Percentiles rank a stretch among this genome's conserved stretches.
Evolutionary conservation across 495 filamentous ascomycete genomes (phyloP).

Genomic region (Bryoglossum gracile): DNA sequence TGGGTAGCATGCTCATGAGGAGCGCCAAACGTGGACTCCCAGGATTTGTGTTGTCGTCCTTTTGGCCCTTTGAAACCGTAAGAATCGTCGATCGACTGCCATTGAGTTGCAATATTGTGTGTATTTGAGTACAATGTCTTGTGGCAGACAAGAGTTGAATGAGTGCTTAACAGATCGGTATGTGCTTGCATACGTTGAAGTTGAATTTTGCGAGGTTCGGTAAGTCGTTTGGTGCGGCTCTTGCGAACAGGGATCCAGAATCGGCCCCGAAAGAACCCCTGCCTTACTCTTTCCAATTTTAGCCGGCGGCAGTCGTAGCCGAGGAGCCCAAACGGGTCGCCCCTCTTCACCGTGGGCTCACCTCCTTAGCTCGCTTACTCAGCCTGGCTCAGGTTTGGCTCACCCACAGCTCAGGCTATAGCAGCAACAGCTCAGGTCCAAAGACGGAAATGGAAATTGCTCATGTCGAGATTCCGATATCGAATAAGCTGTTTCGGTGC

Average conservation of each 20-base stretch:
- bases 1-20: conserved; percentile 7
- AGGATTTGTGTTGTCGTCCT: conserved; percentile 6
- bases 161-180: conserved; percentile 2
- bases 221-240: conserved; percentile 1
- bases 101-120: not conserved
- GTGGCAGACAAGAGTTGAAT: conserved; percentile 6
- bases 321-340: not conserved
- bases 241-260: conserved; percentile 1
- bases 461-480: not conserved
- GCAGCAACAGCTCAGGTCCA: not conserved
- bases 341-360: not conserved
- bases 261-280: not conserved
- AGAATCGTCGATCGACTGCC: conserved; percentile 2
- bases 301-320: not conserved
- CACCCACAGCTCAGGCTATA: not conserved
- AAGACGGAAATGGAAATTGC: not conserved
- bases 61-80: conserved; percentile 3
- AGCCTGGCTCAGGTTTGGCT: not conserved
- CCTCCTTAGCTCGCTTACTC: not conserved
- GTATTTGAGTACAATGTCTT: conserved; percentile 6
- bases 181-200: not conserved
- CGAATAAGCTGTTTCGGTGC: no score
- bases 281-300: conserved; percentile 5
- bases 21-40: conserved; percentile 2
- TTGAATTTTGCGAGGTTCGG: conserved; percentile 4